phyloP scores from a whole-genome alignment of 2,329 filamentous ascomycete species.

The Phaeosphaeria sp. region DNA sequence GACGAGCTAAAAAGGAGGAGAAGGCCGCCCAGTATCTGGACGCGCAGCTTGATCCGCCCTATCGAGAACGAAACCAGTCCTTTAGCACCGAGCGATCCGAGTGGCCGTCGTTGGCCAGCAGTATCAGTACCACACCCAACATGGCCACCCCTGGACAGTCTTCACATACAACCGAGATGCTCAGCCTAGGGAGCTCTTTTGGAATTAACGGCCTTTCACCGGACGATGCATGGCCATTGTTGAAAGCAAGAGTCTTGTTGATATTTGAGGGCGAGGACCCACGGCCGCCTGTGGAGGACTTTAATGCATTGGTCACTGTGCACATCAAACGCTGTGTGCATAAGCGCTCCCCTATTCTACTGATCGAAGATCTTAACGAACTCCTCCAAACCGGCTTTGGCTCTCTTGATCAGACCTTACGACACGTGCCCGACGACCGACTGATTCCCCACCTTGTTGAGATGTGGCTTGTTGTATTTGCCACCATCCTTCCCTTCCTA shows the following conservation, averaged over 20 bases:
- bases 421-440: conserved; percentile 79
- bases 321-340: conserved; percentile 81
- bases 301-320: conserved; percentile 79
- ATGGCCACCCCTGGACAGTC: conserved; percentile 31
- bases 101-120: conserved; percentile 39
- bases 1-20: conserved; percentile 72
- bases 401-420: conserved; percentile 82
- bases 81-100: conserved; percentile 48
- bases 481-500: conserved; percentile 87
- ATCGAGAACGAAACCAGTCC: conserved; percentile 46
- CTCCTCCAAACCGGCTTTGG: conserved; percentile 81
- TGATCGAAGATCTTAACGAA: conserved; percentile 79
- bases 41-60: conserved; percentile 38
- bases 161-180: conserved; percentile 48
- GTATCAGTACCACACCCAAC: conserved; percentile 31
- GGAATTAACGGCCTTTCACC: conserved; percentile 57
- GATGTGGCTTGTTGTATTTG: conserved; percentile 93
- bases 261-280: conserved; percentile 84
- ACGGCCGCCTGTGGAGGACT: conserved; percentile 80
- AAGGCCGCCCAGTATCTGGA: conserved; percentile 52
- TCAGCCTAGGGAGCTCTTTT: conserved; percentile 54
- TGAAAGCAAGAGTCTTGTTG: conserved; percentile 76
- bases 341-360: conserved; percentile 70
- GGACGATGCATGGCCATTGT: conserved; percentile 82
- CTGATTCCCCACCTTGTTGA: conserved; percentile 91